Evolutionary conservation across 1,139 yeast genomes (phyloP).

Genomic region (Hansenula lynferdii): DNA sequence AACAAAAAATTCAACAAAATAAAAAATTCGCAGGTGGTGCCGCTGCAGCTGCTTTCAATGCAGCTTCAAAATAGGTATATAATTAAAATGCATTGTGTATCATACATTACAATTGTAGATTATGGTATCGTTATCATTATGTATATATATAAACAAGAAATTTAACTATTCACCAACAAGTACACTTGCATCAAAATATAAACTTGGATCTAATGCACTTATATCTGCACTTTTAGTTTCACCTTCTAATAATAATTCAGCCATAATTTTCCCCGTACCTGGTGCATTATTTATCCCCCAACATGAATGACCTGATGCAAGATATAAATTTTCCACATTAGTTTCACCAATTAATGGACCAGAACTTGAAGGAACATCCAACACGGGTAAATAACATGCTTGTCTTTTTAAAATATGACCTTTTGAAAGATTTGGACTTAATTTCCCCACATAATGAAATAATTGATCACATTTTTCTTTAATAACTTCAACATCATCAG

Average conservation of each 20-base stretch:
- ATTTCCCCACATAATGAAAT: constrained; percentile 73
- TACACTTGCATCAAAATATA: constrained; percentile 70
- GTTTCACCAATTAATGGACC: constrained; percentile 96
- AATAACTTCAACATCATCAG: constrained; percentile 90
- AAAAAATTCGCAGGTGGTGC: constrained; percentile 24
- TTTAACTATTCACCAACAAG: constrained; percentile 14
- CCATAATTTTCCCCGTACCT: constrained; percentile 88
- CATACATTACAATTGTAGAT: too few relatives aligned
- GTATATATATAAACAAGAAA: not conserved
- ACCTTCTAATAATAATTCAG: constrained; percentile 88
- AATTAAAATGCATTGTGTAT: not conserved
- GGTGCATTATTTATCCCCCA: constrained; percentile 99
- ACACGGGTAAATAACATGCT: constrained; percentile 93
- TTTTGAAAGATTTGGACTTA: constrained; percentile 63
- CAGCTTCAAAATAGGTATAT: not conserved
- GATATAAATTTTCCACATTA: constrained; percentile 67
- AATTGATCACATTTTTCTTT: constrained; percentile 85
- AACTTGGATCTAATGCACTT: constrained; percentile 75
- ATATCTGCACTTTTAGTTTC: constrained; percentile 72
- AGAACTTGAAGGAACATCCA: constrained; percentile 85
- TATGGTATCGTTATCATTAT: too few relatives aligned
- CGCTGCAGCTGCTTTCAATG: constrained; percentile 24
- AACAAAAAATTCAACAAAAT: constrained; percentile 13
- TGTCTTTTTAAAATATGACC: constrained; percentile 83
- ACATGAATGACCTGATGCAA: constrained; percentile 94